Conservation (phyloP, 116 monocot genomes). For the Trichopus zeylanicus region DNA sequence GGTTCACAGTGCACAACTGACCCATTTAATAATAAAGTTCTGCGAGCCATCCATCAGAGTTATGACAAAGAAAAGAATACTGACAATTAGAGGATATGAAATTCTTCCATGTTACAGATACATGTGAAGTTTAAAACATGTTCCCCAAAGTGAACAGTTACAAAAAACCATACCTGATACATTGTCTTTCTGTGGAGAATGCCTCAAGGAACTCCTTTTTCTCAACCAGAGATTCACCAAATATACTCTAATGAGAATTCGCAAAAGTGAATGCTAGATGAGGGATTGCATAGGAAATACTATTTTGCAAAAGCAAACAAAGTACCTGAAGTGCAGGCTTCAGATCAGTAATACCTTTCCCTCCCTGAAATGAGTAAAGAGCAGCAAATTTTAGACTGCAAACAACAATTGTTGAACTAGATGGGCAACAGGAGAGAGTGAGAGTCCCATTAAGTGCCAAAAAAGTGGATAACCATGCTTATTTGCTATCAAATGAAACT, state of each 20-base stretch:
- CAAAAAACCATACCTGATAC: slow-evolving; percentile 42
- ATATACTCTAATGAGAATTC: slow-evolving; percentile 47
- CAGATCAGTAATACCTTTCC: slow-evolving; percentile 3
- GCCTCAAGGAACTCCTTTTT: slow-evolving; percentile 66
- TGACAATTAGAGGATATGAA: not conserved
- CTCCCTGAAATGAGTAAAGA: not conserved
- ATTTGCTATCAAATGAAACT: not conserved
- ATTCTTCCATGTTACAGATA: not conserved
- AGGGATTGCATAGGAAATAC: not conserved
- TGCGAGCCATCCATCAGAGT: slow-evolving; percentile 17
- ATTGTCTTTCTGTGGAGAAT: slow-evolving; percentile 61
- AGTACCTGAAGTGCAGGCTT: slow-evolving; percentile 1
- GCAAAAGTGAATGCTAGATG: not conserved
- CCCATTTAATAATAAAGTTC: slow-evolving; percentile 55
- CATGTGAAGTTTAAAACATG: not conserved
- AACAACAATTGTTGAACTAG: too few species aligned
- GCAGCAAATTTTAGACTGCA: not conserved
- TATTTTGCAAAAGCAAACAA: not conserved
- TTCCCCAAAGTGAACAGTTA: not conserved
- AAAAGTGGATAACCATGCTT: too few species aligned
- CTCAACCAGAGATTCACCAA: slow-evolving; percentile 67
- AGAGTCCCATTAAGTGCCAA: too few species aligned
- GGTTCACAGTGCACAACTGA: slow-evolving; percentile 16
- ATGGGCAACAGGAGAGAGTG: too few species aligned
- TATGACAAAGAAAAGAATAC: slow-evolving; percentile 8